Conservation (phyloP, 164 flowering plant species). For the Dillenia suffruticosa region DNA sequence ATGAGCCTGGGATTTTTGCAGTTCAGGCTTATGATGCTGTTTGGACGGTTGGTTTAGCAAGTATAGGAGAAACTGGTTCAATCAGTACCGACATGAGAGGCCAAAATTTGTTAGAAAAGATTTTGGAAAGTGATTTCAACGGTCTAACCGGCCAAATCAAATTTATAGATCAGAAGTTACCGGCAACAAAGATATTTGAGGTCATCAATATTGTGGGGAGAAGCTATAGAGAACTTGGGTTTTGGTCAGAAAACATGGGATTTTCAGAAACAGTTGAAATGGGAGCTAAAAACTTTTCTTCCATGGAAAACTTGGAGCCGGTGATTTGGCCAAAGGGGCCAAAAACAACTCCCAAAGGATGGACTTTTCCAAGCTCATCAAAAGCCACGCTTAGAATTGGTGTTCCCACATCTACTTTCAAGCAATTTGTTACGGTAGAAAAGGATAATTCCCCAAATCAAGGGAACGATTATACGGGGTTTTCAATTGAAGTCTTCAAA, state of each 20-base stretch:
- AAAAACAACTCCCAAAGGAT: constrained; percentile 15
- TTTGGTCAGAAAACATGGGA: background rate
- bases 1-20: constrained; percentile 29
- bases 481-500: constrained; percentile 21
- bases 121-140: constrained; percentile 15
- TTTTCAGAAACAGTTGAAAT: background rate
- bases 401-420: constrained; percentile 9
- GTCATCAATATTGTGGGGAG: constrained; percentile 28
- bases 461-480: constrained; percentile 10
- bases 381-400: constrained; percentile 14
- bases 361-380: constrained; percentile 1
- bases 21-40: constrained; percentile 30
- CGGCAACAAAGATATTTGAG: constrained; percentile 1
- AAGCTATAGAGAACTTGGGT: constrained; percentile 17
- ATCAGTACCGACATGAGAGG: background rate
- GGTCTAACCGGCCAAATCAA: constrained; percentile 30
- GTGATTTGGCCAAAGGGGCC: constrained; percentile 22
- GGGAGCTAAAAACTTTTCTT: constrained; percentile 1
- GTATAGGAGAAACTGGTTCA: background rate
- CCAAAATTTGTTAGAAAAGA: background rate
- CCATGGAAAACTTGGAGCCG: constrained; percentile 14
- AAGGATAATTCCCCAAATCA: background rate
- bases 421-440: background rate
- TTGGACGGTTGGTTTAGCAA: background rate
- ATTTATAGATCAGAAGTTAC: constrained; percentile 14